Evolutionary conservation across 495 filamentous ascomycete genomes (phyloP).

Genomic region (Neurospora africana): DNA sequence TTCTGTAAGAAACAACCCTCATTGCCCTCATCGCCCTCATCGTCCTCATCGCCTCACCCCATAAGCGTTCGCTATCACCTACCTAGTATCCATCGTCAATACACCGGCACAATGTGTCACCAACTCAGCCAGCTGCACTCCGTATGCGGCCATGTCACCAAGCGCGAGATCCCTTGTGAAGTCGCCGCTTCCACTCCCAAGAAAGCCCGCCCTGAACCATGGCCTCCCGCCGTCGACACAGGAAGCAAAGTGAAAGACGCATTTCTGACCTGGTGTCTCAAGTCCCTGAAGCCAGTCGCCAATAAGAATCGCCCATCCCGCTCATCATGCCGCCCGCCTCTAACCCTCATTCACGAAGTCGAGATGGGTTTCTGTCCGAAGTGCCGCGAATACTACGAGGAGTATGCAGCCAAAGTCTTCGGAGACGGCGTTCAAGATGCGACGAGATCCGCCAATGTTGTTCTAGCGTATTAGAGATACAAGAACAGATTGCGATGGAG

Average conservation of each 20-base stretch:
- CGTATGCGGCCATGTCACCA: neutral
- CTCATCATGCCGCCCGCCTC: neutral
- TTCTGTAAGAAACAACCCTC: fast-evolving
- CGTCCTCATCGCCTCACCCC: neutral
- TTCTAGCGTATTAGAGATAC: neutral
- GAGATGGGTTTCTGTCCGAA: neutral
- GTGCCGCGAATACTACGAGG: neutral
- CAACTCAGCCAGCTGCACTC: neutral
- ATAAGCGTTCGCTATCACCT: neutral
- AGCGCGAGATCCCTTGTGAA: neutral
- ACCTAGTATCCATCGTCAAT: neutral
- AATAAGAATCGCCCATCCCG: neutral
- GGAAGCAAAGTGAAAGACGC: neutral
- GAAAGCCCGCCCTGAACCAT: fast-evolving
- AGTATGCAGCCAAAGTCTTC: neutral
- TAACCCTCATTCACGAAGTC: neutral
- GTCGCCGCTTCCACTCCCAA: neutral
- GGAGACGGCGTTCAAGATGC: neutral
- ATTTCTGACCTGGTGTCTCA: neutral
- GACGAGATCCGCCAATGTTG: neutral
- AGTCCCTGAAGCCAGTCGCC: neutral
- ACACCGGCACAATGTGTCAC: neutral
- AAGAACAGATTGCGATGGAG: neutral
- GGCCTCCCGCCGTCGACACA: neutral
- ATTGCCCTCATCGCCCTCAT: neutral